Evolutionary conservation across 768 basidiomycete species (phyloP), one percentile per base, ranked within the genome.

Genomic region (Lactifluus piperatus): DNA sequence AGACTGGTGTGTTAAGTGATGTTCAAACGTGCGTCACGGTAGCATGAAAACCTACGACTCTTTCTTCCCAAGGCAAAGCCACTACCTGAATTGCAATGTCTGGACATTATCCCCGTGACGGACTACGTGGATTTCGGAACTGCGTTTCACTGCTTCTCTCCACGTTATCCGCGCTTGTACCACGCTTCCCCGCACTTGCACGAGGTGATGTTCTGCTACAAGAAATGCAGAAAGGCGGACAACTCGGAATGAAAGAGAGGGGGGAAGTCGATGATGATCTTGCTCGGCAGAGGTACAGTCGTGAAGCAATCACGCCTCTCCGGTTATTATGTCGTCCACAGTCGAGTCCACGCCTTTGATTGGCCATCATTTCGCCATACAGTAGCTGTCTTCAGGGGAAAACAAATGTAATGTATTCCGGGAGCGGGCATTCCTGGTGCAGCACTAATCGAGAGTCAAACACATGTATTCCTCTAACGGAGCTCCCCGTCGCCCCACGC

Each of bases 91-190:
- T 62, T 64, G 43, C 74, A 73, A 44, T 70, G 67, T 4, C 79
- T 84, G 6, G 83, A 90, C 67, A 53, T 95, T 26, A 79, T 97
- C 58, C 79, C 97, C 5, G 91, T 89, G 2, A 94, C 94, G 0
- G 94, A 97, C 68, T 97, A 94, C 65, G 93, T 97, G 10, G 97
- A 97, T 73, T 93, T 91, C 64, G 94, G 95, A 71, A 90, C 92
- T 13, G 84, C 91, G 0, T 97, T 97, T 67, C 92, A 7, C 79
- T 94, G 13, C 81, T 97, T 1, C 88, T 94, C 2, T 72, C 84
- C 63, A 94, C 93, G 0, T 76, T 97, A 32, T 77, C 74, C 34
- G 80, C 85, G 45, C 79, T 95, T 36, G 75, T 70, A 3, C 47
- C 65, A 0, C 64, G 79, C 1, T 69, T 67, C 6, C 49, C 69